These are phyloP conservation scores for Phytophthora europaea DNA, from an alignment of 352 stramenopile genomes.

Conservation along the genomic window DNA sequence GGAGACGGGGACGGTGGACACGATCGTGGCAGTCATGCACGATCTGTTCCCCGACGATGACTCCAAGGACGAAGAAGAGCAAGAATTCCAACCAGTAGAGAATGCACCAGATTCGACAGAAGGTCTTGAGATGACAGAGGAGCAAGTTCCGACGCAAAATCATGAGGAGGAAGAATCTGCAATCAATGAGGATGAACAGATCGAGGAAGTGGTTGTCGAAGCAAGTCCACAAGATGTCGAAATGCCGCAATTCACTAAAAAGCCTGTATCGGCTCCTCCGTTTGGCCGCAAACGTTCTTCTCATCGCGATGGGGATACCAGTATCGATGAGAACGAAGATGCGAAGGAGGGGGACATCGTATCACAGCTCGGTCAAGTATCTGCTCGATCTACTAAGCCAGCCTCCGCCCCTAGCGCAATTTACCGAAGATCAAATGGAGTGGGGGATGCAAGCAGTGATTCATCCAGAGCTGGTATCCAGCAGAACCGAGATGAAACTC, in stretches of 20 bases:
- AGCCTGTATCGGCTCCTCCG: constrained; percentile 25
- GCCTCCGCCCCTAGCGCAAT: constrained; percentile 30
- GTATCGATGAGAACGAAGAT: neutral
- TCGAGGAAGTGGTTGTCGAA: constrained; percentile 1
- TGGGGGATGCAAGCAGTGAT: neutral
- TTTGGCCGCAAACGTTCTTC: constrained; percentile 3
- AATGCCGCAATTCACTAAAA: neutral
- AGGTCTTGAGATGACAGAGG: constrained; percentile 1
- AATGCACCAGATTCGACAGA: neutral
- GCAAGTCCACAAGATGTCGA: neutral
- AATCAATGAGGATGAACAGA: neutral
- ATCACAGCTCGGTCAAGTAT: neutral
- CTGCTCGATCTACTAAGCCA: constrained; percentile 23
- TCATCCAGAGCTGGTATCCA: neutral
- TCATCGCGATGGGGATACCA: neutral
- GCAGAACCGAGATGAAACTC: neutral
- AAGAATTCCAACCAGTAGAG: constrained; percentile 10
- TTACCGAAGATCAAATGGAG: constrained; percentile 8
- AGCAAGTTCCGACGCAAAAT: neutral
- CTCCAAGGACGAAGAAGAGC: constrained; percentile 7
- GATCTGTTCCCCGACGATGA: constrained; percentile 78
- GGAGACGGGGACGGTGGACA: constrained; percentile 67
- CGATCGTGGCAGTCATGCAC: constrained; percentile 70
- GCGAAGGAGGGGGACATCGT: neutral
- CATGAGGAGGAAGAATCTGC: neutral